Percentiles rank a stretch among this genome's conserved stretches.
Conservation (phyloP, 202 grass and related monocot species). For the Digitaria exilis region DNA sequence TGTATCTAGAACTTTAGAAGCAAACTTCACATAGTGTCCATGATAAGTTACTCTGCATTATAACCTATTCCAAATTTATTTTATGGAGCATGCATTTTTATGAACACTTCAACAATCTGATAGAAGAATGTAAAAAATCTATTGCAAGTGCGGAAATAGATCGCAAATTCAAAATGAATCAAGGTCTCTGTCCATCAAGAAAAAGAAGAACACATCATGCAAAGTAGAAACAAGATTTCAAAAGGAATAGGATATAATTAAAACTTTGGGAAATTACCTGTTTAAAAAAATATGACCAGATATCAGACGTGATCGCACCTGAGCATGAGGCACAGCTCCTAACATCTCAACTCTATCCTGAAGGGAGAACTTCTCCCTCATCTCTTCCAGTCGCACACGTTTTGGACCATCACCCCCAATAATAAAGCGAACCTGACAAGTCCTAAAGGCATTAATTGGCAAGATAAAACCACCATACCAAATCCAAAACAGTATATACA, state of each 20-base stretch:
- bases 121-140: slow-evolving; percentile 2
- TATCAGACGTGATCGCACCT: slow-evolving; percentile 87
- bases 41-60: not conserved
- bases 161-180: not conserved
- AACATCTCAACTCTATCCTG: slow-evolving; percentile 99
- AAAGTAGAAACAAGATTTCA: slow-evolving; percentile 4
- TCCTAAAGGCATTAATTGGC: not conserved
- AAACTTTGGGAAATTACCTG: slow-evolving; percentile 56
- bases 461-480: slow-evolving; percentile 5
- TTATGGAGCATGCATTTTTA: not conserved
- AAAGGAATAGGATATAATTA: not conserved
- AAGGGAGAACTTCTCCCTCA: slow-evolving; percentile 97
- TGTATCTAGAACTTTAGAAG: not conserved
- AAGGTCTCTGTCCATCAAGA: slow-evolving; percentile 13
- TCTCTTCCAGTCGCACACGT: slow-evolving; percentile 92
- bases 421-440: slow-evolving; percentile 81
- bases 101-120: not conserved
- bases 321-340: slow-evolving; percentile 93
- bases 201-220: not conserved
- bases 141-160: not conserved
- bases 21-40: not conserved
- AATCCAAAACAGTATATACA: slow-evolving; percentile 1
- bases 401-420: slow-evolving; percentile 98
- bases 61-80: not conserved
- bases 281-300: slow-evolving; percentile 96